A percentile compares a stretch with the other conserved stretches of the same genome.
phyloP scores from a whole-genome alignment of 495 filamentous ascomycete genomes.

The Tricharina praecox region DNA sequence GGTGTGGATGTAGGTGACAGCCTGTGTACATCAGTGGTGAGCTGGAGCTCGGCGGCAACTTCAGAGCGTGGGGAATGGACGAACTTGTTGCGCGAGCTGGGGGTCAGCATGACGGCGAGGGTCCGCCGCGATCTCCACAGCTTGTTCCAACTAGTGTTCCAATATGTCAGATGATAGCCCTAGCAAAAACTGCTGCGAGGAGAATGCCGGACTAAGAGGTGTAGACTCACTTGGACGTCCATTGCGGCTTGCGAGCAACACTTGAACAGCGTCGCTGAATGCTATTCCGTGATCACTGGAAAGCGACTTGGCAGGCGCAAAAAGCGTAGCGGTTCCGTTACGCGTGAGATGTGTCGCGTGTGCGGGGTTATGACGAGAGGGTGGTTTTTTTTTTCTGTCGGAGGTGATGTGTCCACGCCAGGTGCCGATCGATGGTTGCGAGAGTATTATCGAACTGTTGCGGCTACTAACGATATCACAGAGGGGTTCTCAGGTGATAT shows the following conservation, averaged over 20 bases:
- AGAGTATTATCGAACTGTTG: too few species aligned
- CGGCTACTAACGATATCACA: too few species aligned
- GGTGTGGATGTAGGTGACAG: constrained; percentile 21
- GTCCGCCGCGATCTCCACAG: constrained; percentile 18
- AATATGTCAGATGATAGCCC: too few species aligned
- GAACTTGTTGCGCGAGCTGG: constrained; percentile 21
- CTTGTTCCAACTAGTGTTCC: constrained; percentile 24
- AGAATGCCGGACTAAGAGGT: too few species aligned
- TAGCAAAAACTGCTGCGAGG: too few species aligned
- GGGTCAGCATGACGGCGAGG: constrained; percentile 10
- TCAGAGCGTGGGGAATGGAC: background rate
- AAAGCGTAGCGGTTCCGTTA: too few species aligned
- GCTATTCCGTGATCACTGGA: constrained; percentile 3
- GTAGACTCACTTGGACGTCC: constrained; percentile 6
- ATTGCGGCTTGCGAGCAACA: constrained; percentile 1
- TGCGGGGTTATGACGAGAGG: constrained; percentile 1
- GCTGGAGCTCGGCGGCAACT: background rate
- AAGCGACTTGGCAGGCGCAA: constrained; percentile 3
- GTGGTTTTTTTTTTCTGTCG: too few species aligned
- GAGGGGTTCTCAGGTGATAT: too few species aligned
- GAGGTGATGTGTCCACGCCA: too few species aligned
- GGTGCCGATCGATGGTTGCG: too few species aligned
- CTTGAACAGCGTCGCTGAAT: background rate
- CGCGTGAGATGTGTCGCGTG: background rate
- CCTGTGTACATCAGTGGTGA: constrained; percentile 8